Percentiles rank a stretch among this genome's conserved stretches.
These are phyloP conservation scores for Paramecium primaurelia DNA, from an alignment of 73 alveolate species.

Conservation along the genomic window DNA sequence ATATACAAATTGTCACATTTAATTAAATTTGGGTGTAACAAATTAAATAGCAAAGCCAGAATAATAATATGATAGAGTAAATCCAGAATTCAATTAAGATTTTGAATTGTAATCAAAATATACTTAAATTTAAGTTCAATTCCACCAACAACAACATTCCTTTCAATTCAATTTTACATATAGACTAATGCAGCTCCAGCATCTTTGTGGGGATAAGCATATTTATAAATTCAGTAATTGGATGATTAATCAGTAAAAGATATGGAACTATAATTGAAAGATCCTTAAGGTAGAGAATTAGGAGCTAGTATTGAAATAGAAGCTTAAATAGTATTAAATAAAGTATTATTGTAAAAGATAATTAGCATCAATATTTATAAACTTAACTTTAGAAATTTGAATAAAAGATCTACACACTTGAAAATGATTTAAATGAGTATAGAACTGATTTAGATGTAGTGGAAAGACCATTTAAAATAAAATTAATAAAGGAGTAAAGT, in stretches of 20 bases:
- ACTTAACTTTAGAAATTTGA: neutral
- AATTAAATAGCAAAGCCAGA: neutral
- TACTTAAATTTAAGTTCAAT: neutral
- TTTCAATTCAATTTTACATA: neutral
- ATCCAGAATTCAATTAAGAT: constrained; percentile 44
- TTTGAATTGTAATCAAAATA: constrained; percentile 42
- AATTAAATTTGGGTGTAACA: neutral
- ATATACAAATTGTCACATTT: neutral
- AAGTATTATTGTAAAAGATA: neutral
- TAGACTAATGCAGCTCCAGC: neutral
- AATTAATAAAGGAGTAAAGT: neutral
- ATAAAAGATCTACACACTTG: neutral
- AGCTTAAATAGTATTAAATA: constrained; percentile 21
- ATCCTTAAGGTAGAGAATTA: constrained; percentile 22
- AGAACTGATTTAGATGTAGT: neutral
- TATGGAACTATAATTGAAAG: neutral
- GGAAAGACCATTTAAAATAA: neutral
- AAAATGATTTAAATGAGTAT: constrained; percentile 1
- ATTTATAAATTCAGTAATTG: neutral
- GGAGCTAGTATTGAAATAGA: neutral
- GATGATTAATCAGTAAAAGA: constrained; percentile 8
- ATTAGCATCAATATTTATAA: constrained; percentile 7
- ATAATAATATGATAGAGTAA: neutral
- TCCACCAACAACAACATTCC: neutral
- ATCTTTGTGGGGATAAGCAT: neutral